Base-by-base conservation (phyloP, 176 grass and related monocot species). In the Luzula sylvatica region DNA sequence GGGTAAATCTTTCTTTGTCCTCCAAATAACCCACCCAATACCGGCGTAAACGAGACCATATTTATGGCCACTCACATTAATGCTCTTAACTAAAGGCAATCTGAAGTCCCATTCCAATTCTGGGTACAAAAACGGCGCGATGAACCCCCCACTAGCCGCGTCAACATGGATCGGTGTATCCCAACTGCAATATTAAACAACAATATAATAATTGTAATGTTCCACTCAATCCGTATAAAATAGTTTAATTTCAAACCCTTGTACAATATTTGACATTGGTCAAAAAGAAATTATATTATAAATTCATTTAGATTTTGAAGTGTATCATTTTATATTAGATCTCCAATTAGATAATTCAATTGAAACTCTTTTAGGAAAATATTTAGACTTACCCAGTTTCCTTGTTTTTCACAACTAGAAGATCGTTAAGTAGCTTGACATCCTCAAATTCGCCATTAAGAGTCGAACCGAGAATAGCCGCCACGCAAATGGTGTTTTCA, bases 401-500 rank as follows among this genome's bases (percentile, higher is more conserved):
- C 4, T 50, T 65, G 56, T 94, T 94, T 72, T 94, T 94, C 71
- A 73, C 20, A 23, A 28, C 32, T 27, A 94, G 82, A 14, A 87
- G 82, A 21, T 87, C 52, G 28, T 87, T 94, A 61, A 94, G 87
- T 52, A 53, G 19, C 82, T 83, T 83, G 5, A 87, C 87, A 44
- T 94, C 87, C 75, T 94, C 88, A 39, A 94, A 87, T 73, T 94
- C 88, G 4, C 82, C 88, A 29, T 87, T 94, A 1, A 94, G 60
- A 3, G 88, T 94, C 25, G 88, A 94, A 16, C 88, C 88, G 13
- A 94, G 88, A 76, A 94, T 94, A 38, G 88, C 82, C 0, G 88
- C 88, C 21, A 94, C 82, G 2, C 88, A 94, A 67, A 94, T 83
- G 50, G 88, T 94, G 82, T 94, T 87, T 68, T 87, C 88, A 61